Evolutionary conservation across 441 rosid genomes (phyloP).

Genomic region (Adansonia gregorii): DNA sequence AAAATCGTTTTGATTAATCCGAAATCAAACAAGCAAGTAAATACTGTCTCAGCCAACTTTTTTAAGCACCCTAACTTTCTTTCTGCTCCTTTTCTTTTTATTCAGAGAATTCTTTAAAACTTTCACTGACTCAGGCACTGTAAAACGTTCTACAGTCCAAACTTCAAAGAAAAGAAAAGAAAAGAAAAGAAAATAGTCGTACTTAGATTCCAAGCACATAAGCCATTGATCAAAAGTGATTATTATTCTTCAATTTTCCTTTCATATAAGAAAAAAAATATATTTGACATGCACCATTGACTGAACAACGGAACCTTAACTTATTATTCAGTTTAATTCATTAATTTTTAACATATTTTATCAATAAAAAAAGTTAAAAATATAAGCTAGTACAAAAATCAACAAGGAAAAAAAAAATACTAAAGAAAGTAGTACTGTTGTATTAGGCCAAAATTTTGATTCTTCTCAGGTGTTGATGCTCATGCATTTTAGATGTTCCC

Average conservation of each 20-base stretch:
- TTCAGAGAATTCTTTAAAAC: too few species aligned
- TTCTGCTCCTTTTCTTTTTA: too few species aligned
- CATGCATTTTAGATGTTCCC: not conserved
- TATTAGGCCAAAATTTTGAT: not conserved
- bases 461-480: not conserved
- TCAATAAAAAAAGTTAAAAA: too few species aligned
- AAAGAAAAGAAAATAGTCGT: not conserved
- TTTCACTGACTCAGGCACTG: too few species aligned
- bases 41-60: not conserved
- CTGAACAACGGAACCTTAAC: not conserved
- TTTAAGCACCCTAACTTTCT: too few species aligned
- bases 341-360: not conserved
- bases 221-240: constrained; percentile 1
- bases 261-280: not conserved
- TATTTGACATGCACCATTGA: not conserved
- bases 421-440: not conserved
- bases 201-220: not conserved
- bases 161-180: not conserved
- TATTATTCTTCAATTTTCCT: not conserved
- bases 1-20: not conserved
- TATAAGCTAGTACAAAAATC: too few species aligned
- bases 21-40: not conserved
- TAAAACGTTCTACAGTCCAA: too few species aligned
- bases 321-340: not conserved
- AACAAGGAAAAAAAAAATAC: too few species aligned